A percentile compares a stretch with the other conserved stretches of the same genome.
Evolutionary conservation across 805 yeast species (phyloP).

Genomic region (Yarrowia deformans): DNA sequence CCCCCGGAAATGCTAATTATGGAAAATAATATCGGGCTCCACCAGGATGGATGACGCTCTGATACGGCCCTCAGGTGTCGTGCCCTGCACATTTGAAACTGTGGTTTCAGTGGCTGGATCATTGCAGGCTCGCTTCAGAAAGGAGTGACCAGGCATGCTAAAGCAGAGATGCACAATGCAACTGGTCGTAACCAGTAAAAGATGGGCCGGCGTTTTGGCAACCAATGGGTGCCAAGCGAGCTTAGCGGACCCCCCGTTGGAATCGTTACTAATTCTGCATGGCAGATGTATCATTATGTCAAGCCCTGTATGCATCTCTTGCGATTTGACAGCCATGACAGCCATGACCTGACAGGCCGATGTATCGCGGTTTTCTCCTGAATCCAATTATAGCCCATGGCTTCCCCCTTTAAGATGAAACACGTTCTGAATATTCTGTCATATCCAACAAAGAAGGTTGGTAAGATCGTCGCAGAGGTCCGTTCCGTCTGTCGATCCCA

Average conservation of each 20-base stretch:
- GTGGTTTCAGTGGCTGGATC: background rate
- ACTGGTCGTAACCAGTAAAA: too few relatives aligned
- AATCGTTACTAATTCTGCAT: slow-evolving; percentile 10
- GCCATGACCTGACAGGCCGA: background rate
- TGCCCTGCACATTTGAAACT: slow-evolving; percentile 21
- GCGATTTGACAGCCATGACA: background rate
- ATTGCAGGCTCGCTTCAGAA: slow-evolving; percentile 4
- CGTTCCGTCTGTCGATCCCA: background rate
- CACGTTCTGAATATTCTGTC: background rate
- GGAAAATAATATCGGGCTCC: background rate
- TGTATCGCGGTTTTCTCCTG: background rate
- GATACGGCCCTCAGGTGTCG: slow-evolving; percentile 8
- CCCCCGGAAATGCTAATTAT: slow-evolving; percentile 3
- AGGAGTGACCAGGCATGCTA: too few relatives aligned
- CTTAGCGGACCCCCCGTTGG: background rate
- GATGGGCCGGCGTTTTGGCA: too few relatives aligned
- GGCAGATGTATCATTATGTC: background rate
- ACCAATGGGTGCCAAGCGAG: background rate
- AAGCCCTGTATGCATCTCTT: background rate
- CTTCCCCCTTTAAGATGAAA: background rate
- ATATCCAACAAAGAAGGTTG: background rate
- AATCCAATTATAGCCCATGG: background rate
- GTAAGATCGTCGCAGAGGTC: slow-evolving; percentile 1
- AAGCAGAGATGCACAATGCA: too few relatives aligned
- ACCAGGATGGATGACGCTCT: background rate